Conservation (phyloP, 2,329 filamentous ascomycete genomes). For the Chrysosporium keratinophilum region DNA sequence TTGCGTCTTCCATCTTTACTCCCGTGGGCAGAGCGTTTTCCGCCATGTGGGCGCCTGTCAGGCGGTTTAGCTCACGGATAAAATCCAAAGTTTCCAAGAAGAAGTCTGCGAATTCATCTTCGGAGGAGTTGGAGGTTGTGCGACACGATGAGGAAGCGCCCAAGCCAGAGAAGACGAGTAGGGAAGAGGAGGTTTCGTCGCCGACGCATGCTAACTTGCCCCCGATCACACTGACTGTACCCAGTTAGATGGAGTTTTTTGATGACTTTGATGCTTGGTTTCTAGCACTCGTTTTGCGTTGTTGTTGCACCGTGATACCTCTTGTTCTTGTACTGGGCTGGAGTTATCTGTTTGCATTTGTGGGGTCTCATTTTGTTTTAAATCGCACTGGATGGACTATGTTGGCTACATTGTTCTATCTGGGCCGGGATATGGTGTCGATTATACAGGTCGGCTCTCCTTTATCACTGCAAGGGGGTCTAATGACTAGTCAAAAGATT, state of each 20-base stretch:
- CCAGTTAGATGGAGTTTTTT: slow-evolving; percentile 17
- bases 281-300: background rate
- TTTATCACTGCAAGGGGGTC: no score
- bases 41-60: slow-evolving; percentile 18
- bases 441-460: no score
- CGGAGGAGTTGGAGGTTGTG: slow-evolving; percentile 17
- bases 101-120: background rate
- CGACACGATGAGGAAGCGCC: slow-evolving; percentile 14
- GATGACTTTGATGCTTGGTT: background rate
- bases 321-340: background rate
- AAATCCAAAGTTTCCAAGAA: slow-evolving; percentile 12
- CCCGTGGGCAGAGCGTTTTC: slow-evolving; percentile 24
- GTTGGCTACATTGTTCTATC: no score
- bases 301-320: background rate
- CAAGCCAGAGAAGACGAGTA: background rate
- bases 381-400: no score
- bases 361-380: background rate
- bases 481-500: no score
- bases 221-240: slow-evolving; percentile 33
- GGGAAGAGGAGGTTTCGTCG: slow-evolving; percentile 4
- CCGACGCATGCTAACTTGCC: slow-evolving; percentile 21
- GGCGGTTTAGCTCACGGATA: slow-evolving; percentile 21
- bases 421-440: no score
- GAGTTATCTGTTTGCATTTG: background rate
- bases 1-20: slow-evolving; percentile 22